These are phyloP conservation scores for Dothistroma septosporum DNA, from an alignment of 2,329 filamentous ascomycete genomes.

Conservation along the genomic window DNA sequence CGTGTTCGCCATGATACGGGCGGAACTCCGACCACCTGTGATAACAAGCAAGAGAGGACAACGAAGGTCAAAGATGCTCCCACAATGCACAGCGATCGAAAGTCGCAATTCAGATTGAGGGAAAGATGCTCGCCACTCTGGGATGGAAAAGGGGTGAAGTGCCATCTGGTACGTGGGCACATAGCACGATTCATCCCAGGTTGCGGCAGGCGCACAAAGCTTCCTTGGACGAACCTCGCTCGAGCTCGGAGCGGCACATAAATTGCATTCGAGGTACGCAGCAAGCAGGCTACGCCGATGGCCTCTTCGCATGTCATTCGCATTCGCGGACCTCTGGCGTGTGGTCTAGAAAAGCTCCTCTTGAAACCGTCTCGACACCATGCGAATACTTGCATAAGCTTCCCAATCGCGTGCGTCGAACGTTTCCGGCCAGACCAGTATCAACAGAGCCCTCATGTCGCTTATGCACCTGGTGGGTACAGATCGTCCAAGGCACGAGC, in stretches of 20 bases:
- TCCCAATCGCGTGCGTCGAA: neutral
- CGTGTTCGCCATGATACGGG: too few relatives aligned
- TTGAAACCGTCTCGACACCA: neutral
- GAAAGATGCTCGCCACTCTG: neutral
- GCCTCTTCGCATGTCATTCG: too few relatives aligned
- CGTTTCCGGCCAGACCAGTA: neutral
- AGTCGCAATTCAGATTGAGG: too few relatives aligned
- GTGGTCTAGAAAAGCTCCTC: neutral
- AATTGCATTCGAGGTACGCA: neutral
- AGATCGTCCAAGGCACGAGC: conserved; percentile 4
- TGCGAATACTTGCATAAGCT: neutral
- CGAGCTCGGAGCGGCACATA: conserved; percentile 1
- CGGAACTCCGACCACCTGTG: too few relatives aligned
- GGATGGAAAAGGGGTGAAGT: neutral
- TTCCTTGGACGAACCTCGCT: conserved; percentile 6
- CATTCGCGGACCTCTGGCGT: neutral
- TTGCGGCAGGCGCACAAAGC: neutral
- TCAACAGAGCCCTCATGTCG: conserved; percentile 3
- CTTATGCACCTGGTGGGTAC: conserved; percentile 2
- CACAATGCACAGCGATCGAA: too few relatives aligned
- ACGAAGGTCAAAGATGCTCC: too few relatives aligned
- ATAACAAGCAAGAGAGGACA: too few relatives aligned
- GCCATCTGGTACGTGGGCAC: neutral
- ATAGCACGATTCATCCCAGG: neutral
- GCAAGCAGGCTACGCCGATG: neutral